phyloP scores from a whole-genome alignment of 164 flowering plant genomes.

The Annona cherimola region DNA sequence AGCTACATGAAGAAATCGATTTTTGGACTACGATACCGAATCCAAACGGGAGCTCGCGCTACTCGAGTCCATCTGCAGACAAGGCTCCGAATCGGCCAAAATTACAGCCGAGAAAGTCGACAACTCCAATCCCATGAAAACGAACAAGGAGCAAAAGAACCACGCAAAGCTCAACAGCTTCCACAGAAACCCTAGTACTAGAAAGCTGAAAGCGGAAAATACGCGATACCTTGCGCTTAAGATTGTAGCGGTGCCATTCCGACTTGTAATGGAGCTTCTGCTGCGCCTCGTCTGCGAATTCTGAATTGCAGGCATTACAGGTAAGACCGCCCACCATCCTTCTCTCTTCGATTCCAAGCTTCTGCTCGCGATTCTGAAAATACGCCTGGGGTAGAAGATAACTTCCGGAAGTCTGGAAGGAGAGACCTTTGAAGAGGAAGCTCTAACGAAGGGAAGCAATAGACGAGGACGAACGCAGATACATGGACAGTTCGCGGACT shows the following conservation, averaged over 20 bases:
- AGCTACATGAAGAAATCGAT: neutral
- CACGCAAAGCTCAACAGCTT: neutral
- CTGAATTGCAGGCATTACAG: conserved; percentile 84
- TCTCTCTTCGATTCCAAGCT: neutral
- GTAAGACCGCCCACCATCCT: conserved; percentile 52
- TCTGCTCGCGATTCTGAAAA: neutral
- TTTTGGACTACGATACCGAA: neutral
- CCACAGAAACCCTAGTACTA: neutral
- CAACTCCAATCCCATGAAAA: neutral
- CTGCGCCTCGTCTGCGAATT: conserved; percentile 53
- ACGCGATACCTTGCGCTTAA: conserved; percentile 71
- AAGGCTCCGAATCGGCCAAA: neutral
- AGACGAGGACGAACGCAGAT: too few species aligned
- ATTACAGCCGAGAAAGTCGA: neutral
- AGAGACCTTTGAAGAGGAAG: too few species aligned
- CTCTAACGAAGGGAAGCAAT: too few species aligned
- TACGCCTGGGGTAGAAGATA: too few species aligned
- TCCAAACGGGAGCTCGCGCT: too few species aligned
- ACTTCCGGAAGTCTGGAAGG: too few species aligned
- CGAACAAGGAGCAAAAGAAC: neutral
- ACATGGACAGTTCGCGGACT: too few species aligned
- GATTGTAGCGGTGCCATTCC: conserved; percentile 99
- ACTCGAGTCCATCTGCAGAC: neutral
- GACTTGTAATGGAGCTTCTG: conserved; percentile 94
- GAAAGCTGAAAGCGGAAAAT: too few species aligned